A percentile compares a stretch with the other conserved stretches of the same genome.
Conservation (phyloP, 352 stramenopile genomes). For the Plasmopara viticola region DNA sequence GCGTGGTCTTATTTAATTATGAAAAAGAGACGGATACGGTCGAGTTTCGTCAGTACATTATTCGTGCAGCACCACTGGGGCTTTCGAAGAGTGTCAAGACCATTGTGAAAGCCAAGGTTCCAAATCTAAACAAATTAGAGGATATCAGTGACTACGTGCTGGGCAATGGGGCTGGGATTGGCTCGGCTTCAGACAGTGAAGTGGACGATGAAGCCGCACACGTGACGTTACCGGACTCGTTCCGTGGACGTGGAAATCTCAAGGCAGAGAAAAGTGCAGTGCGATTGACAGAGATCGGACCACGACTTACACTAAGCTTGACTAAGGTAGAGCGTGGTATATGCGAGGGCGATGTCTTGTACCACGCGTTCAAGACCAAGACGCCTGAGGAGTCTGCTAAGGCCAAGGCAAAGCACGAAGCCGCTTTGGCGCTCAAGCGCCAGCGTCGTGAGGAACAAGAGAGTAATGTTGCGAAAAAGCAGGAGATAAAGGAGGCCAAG, state of each 20-base stretch:
- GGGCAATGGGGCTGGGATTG: constrained; percentile 65
- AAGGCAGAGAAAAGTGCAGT: constrained; percentile 91
- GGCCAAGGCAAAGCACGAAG: constrained; percentile 74
- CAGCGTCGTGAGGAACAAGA: constrained; percentile 87
- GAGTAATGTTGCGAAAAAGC: constrained; percentile 84
- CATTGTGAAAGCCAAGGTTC: constrained; percentile 90
- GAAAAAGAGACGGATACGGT: constrained; percentile 89
- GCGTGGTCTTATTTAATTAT: constrained; percentile 97
- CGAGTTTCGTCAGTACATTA: constrained; percentile 97
- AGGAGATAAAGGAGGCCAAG: constrained; percentile 72
- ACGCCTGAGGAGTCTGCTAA: constrained; percentile 75
- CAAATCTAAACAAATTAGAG: constrained; percentile 91
- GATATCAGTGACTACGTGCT: constrained; percentile 97
- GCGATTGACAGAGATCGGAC: constrained; percentile 94
- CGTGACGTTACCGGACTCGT: constrained; percentile 90
- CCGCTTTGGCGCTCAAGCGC: constrained; percentile 63
- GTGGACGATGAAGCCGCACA: constrained; percentile 91
- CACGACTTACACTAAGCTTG: constrained; percentile 91
- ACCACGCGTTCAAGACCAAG: constrained; percentile 92
- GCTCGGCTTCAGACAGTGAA: constrained; percentile 90
- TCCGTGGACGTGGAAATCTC: constrained; percentile 88
- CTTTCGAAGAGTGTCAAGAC: constrained; percentile 89
- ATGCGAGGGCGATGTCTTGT: constrained; percentile 95
- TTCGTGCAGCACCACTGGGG: constrained; percentile 91
- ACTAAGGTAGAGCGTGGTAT: constrained; percentile 96